Evolutionary conservation across 768 basidiomycete species (phyloP), one percentile per base, ranked within the genome.

Genomic region (Saitozyma sp.): DNA sequence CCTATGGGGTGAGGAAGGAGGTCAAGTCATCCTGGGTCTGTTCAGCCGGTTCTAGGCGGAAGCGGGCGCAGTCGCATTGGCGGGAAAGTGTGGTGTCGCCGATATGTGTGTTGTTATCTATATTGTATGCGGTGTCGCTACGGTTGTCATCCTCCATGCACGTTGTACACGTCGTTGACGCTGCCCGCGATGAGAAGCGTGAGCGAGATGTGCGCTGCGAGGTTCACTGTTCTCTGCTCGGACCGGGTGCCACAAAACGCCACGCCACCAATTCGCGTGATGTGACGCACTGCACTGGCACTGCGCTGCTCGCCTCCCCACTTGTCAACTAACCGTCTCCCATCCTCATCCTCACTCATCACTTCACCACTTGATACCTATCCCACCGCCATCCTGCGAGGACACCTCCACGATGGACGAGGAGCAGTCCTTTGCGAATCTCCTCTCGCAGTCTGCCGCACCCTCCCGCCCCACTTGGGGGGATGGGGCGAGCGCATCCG

Each of bases 351-450:
- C 54, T 42, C 29, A 11, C 37, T n/a, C 41, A 37, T 13, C 53
- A 40, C 29, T 29, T 29, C 29, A 29, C 29, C 29, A 29, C 29
- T 29, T 29, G 29, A 29, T 29, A 29, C 29, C 29, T 29, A 29
- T 5, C 54, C 40, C 54, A 55, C 54, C 14, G 2, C 13, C 41
- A 20, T 39, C 13, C 38, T 55, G 13, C 16, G 38, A 20, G 17
- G 38, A 13, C 10, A 13, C 54, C 29, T n/a, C 41, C 46, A 59
- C 4, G 37, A 71, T 72, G 70, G 69, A 73, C 62, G 74, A 75
- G 58, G 74, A 73, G 60, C 65, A 63, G 2, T 62, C 64, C 20
- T 76, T 76, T 56, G 71, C 74, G 37, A 63, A 66, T n/a, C 61
- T 76, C 6, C 64, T 76, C 11, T 65, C 74, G 8, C 66, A 63